Percentiles rank a stretch among this genome's conserved stretches.
phyloP scores from a whole-genome alignment of 2,329 filamentous ascomycete species.

The Ophiostoma populinum region DNA sequence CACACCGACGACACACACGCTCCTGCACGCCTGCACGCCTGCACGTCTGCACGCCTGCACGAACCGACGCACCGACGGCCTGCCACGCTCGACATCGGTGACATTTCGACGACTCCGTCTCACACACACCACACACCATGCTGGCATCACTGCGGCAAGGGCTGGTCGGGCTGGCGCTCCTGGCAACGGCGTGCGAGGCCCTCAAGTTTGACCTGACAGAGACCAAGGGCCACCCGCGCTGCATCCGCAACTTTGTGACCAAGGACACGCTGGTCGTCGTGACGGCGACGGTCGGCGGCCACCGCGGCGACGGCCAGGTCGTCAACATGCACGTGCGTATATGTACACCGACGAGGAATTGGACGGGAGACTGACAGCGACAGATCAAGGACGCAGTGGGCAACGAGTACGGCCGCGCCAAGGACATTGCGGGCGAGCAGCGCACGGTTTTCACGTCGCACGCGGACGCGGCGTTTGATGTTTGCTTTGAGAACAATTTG shows the following conservation, averaged over 20 bases:
- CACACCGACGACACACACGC: too few relatives aligned
- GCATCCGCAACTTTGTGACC: constrained; percentile 88
- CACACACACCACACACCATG: constrained; percentile 4
- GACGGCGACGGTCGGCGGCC: constrained; percentile 73
- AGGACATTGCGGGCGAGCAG: constrained; percentile 81
- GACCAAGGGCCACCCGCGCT: constrained; percentile 52
- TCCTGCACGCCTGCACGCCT: too few relatives aligned
- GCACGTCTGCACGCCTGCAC: too few relatives aligned
- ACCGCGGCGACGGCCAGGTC: constrained; percentile 76
- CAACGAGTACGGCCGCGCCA: constrained; percentile 87
- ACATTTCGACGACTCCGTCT: not conserved
- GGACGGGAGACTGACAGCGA: not conserved
- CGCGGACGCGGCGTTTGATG: constrained; percentile 81
- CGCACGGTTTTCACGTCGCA: constrained; percentile 89
- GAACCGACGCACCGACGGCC: too few relatives aligned
- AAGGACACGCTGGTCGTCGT: constrained; percentile 91
- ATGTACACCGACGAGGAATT: not conserved
- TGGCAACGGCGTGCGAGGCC: constrained; percentile 40
- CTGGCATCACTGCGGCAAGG: constrained; percentile 34
- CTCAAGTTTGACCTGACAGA: constrained; percentile 90
- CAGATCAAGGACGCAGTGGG: constrained; percentile 90
- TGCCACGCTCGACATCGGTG: too few relatives aligned
- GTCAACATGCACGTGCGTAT: constrained; percentile 77
- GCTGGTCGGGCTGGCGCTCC: constrained; percentile 39
- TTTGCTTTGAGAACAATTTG: constrained; percentile 84